These are phyloP conservation scores for Parsonsia alboflavescens DNA, from an alignment of 257 asterid genomes.

Conservation along the genomic window DNA sequence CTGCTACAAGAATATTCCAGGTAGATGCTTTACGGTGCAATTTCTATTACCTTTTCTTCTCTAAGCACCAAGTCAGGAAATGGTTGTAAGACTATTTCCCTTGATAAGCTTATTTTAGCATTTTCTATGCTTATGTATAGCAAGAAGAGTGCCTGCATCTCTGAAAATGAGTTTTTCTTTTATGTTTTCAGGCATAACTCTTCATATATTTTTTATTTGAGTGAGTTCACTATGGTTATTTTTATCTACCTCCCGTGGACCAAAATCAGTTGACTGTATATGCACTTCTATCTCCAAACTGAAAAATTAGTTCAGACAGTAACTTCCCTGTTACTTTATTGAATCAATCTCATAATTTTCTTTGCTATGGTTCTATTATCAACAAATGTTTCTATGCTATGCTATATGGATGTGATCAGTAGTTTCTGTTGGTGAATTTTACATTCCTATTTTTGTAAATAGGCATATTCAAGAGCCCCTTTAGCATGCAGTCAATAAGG, in stretches of 20 bases:
- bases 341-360: background rate
- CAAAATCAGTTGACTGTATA: background rate
- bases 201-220: background rate
- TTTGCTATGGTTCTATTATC: background rate
- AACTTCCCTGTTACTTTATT: background rate
- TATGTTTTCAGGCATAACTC: background rate
- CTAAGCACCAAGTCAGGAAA: background rate
- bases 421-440: background rate
- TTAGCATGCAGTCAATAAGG: background rate
- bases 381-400: background rate
- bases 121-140: background rate
- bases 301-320: background rate
- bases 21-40: constrained; percentile 26
- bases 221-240: background rate
- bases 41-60: background rate
- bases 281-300: background rate
- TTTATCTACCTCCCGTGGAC: background rate
- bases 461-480: background rate
- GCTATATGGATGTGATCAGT: background rate
- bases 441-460: background rate
- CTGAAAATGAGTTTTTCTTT: background rate
- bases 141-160: background rate
- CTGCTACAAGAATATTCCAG: constrained; percentile 79
- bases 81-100: background rate
- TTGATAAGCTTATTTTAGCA: constrained; percentile 1